Evolutionary conservation across 345 rosid genomes (phyloP), one percentile per base, ranked within the genome.

Genomic region (Jatropha curcas): DNA sequence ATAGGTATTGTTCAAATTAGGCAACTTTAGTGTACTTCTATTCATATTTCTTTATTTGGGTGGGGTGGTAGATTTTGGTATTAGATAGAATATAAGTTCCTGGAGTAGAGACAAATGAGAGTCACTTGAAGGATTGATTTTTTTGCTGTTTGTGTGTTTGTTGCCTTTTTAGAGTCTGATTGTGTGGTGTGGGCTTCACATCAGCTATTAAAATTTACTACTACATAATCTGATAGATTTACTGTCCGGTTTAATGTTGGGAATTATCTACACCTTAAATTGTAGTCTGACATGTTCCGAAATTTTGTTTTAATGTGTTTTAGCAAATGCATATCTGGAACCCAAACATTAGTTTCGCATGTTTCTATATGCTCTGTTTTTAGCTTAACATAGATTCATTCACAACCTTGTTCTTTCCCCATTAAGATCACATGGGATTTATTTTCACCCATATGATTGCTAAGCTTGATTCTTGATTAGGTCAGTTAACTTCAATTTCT

Each of bases 1-100:
- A 71, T 27, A 76, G 80, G 80, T 76, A 64, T 2, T 45, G 5
- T 68, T 43, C 45, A 13, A 58, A 31, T 28, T n/a, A 39, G 7
- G 46, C 22, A 48, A 31, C 43, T 35, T 28, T 12, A 48, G 61
- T 5, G n/a, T 8, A 11, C 17, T 63, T 22, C n/a, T 11, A n/a
- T 27, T 58, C 25, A 52, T 48, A 11, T 60, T 10, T 33, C 25
- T 60, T 34, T 34, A 8, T 25, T 52, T 52, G 1, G 16, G 17
- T 35, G 12, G 24, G 37, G n/a, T n/a, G n/a, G n/a, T n/a, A n/a
- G n/a, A n/a, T n/a, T n/a, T 55, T 55, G 35, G 9, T 65, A 28
- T 20, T 56, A 1, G 51, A 14, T 34, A 22, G 12, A n/a, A n/a
- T n/a, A n/a, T n/a, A 12, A 61, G 30, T 39, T 63, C 65, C 5